Base-by-base conservation (phyloP, 2,329 filamentous ascomycete genomes). In the Colletotrichum simmondsii region DNA sequence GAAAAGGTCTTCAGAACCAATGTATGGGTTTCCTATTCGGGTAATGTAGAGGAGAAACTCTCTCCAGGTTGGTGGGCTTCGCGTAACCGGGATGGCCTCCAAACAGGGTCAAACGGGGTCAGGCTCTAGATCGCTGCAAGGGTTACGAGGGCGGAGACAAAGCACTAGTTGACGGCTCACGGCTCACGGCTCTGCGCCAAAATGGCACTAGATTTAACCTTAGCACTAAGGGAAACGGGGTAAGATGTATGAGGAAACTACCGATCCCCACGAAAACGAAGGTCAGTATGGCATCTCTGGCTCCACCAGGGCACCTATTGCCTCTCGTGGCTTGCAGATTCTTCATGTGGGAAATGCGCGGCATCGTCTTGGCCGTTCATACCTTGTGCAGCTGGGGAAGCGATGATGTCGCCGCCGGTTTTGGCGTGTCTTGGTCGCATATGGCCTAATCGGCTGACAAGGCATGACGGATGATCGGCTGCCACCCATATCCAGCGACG, bases 11-110 rank as follows among this genome's bases (percentile, higher is more conserved):
- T 28, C 2, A 49, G 42, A 1, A 19, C 37, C 32, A 30, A 32
- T 54, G 64, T 58, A 62, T 59, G 58, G 28, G 7, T 59, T 72
- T 30, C 65, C 65, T 60, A n/a, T 64, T 59, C 14, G 57, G 56
- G 71, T 6, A 70, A 60, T 61, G 8, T 46, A 19, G 56, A 28
- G 35, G 71, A 73, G 71, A 73, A 73, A 73, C 60, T 61, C 61
- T 73, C 28, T 16, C n/a, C 42, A 19, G 32, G 46, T 65, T 35
- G 54, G 42, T 65, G 56, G 56, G 30, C 54, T 19, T 57, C 35
- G 32, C n/a, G 24, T 32, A 57, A 24, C 28, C 54, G 71, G 60
- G 63, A 57, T 70, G 35, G 46, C 35, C 46, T 37, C 49, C 26
- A 71, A 42, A 70, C 65, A 42, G 28, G 35, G 57, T 52, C 66